A percentile compares a stretch with the other conserved stretches of the same genome.
These are phyloP conservation scores for Cinnamomum chago DNA, from an alignment of 164 flowering plant species.

Conservation along the genomic window DNA sequence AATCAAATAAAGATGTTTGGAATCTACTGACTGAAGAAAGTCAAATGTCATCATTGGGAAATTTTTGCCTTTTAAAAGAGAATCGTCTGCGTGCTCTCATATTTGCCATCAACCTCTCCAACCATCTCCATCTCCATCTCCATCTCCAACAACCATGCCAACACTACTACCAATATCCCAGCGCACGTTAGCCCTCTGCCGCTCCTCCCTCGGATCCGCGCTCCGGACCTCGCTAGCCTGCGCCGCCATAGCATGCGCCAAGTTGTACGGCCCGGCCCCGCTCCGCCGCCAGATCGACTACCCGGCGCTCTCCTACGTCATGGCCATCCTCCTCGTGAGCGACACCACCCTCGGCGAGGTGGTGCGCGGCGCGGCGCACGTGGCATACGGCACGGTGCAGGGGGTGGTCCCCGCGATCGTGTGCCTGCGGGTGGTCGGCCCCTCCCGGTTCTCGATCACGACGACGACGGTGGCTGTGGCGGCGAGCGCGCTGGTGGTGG, in stretches of 20 bases:
- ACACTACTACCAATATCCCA: background rate
- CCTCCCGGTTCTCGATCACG: constrained; percentile 28
- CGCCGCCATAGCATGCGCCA: constrained; percentile 49
- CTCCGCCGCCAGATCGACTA: constrained; percentile 34
- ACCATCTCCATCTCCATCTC: background rate
- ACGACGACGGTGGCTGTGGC: constrained; percentile 44
- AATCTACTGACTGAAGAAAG: background rate
- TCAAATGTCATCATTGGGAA: background rate
- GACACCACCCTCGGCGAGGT: constrained; percentile 72
- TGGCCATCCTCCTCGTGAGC: constrained; percentile 44
- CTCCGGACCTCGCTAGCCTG: constrained; percentile 66
- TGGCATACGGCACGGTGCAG: constrained; percentile 54
- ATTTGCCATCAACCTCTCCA: background rate
- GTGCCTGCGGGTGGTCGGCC: constrained; percentile 58
- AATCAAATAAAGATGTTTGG: background rate
- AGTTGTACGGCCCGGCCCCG: constrained; percentile 49
- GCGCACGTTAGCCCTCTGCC: constrained; percentile 29
- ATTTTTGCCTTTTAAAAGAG: background rate
- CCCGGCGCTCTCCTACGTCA: constrained; percentile 76
- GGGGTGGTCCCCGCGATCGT: constrained; percentile 52
- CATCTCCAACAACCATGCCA: background rate
- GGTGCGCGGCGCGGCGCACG: constrained; percentile 51
- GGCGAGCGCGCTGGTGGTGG: constrained; percentile 48
- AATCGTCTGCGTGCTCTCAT: background rate
- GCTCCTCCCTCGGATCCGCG: constrained; percentile 46